These are phyloP conservation scores for Talaromyces proteolyticus DNA, from an alignment of 495 filamentous ascomycete species.

Conservation along the genomic window DNA sequence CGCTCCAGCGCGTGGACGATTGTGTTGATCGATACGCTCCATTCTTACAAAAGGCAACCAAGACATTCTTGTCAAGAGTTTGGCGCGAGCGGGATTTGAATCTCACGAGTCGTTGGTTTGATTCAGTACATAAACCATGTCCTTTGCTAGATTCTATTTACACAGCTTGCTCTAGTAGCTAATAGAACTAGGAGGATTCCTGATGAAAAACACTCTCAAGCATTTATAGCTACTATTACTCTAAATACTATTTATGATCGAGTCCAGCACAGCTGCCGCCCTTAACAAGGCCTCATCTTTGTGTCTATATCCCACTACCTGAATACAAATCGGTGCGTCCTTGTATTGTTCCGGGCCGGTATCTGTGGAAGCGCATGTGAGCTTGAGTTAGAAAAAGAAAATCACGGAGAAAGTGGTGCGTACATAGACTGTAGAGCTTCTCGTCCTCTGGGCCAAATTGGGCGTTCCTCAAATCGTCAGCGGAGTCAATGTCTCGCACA, in stretches of 20 bases:
- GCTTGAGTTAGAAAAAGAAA: background rate
- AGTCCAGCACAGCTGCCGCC: background rate
- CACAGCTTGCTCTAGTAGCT: background rate
- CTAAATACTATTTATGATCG: background rate
- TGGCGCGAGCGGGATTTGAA: background rate
- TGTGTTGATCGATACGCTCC: constrained; percentile 1
- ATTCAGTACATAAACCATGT: constrained; percentile 6
- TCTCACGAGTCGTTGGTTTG: background rate
- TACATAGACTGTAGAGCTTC: background rate
- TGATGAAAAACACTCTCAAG: background rate
- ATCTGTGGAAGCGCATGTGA: background rate
- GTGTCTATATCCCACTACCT: background rate
- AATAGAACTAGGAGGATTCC: background rate
- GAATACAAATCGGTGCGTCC: background rate
- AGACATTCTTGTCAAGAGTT: background rate
- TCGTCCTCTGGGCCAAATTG: constrained; percentile 2
- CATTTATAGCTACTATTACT: background rate
- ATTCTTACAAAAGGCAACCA: background rate
- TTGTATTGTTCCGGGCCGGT: background rate
- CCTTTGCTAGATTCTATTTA: constrained; percentile 1
- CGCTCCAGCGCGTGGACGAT: constrained; percentile 1
- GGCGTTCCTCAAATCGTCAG: background rate
- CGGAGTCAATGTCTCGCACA: constrained; percentile 1
- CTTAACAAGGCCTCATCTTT: background rate
- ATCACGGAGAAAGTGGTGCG: no score